Evolutionary conservation across 257 asterid species (phyloP), one percentile per base, ranked within the genome.

Genomic region (Gentiana straminea): DNA sequence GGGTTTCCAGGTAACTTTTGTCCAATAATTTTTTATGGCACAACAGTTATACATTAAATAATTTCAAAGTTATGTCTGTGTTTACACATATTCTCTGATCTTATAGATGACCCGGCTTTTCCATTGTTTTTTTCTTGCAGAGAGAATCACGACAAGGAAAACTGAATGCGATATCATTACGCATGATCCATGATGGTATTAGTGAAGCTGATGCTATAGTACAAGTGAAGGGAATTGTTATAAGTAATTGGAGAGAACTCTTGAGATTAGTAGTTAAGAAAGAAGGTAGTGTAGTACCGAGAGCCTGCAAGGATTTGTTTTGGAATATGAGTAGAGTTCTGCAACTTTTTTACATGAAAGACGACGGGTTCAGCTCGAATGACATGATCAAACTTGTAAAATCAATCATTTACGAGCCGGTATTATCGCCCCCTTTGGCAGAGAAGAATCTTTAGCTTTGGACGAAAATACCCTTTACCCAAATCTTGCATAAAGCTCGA

Each of bases 241-340:
- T 67, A 12, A 57, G 60, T 39, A 59, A 68, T 7, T 78, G 88
- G 77, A 81, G 74, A 68, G 94, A 85, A 51, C 69, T 92, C 37
- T 70, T 79, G 73, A 66, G 81, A 46, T 41, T 80, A 48, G 94
- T 92, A 35, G 35, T 88, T 77, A 75, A 75, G 54, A 60, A 67
- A 15, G 64, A 84, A 59, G 68, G 62, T 1, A 74, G 86, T 45
- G 73, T 74, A n/a, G 52, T 88, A 37, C 97, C 97, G 49, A 79
- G 73, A 64, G 64, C 77, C 39, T 92, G 95, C 85, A 92, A 73
- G 79, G 82, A 85, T 68, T 52, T 92, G 48, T 85, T 87, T 56
- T 83, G 96, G 97, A 81, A 83, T 51, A 92, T 84, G 95, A 61
- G 78, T 77, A 70, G 75, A 3, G 88, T 84, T 58, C 48, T 78